phyloP scores from a whole-genome alignment of 139 green algal species.

The Micromonas commoda region DNA sequence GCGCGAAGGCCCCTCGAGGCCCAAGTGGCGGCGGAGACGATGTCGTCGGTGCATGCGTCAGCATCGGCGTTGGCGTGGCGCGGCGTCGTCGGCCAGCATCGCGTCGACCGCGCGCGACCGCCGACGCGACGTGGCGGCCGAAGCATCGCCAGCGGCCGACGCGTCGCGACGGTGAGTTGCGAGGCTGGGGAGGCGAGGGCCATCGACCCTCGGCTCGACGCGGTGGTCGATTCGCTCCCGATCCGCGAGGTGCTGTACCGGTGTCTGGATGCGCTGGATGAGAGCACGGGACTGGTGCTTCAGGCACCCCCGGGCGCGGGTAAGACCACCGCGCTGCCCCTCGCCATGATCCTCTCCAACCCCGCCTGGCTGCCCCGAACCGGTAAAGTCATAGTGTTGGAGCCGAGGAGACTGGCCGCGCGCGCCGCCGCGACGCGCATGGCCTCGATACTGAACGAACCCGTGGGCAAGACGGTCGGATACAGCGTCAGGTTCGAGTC shows the following conservation, averaged over 20 bases:
- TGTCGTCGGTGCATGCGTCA: too few relatives aligned
- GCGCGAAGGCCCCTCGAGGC: too few relatives aligned
- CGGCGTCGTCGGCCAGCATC: too few relatives aligned
- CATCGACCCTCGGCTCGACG: background rate
- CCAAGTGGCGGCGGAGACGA: too few relatives aligned
- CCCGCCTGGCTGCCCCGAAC: slow-evolving; percentile 33
- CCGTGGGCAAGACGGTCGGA: slow-evolving; percentile 35
- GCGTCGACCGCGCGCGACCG: too few relatives aligned
- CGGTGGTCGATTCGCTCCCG: background rate
- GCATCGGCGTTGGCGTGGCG: too few relatives aligned
- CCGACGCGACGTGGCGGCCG: too few relatives aligned
- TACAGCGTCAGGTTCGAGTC: slow-evolving; percentile 53
- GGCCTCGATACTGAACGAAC: slow-evolving; percentile 50
- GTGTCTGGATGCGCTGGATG: background rate
- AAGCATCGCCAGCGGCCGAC: background rate
- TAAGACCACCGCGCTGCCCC: slow-evolving; percentile 62
- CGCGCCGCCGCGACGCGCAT: slow-evolving; percentile 56
- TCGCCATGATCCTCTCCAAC: slow-evolving; percentile 45
- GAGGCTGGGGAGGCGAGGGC: too few relatives aligned
- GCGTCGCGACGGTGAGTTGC: background rate
- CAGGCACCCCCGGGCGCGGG: slow-evolving; percentile 60
- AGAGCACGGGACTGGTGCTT: background rate
- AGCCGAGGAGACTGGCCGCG: slow-evolving; percentile 59
- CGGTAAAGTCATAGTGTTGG: slow-evolving; percentile 42
- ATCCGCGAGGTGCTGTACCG: background rate